phyloP scores from a whole-genome alignment of 2,329 filamentous ascomycete species.

The Colletotrichum musicola region DNA sequence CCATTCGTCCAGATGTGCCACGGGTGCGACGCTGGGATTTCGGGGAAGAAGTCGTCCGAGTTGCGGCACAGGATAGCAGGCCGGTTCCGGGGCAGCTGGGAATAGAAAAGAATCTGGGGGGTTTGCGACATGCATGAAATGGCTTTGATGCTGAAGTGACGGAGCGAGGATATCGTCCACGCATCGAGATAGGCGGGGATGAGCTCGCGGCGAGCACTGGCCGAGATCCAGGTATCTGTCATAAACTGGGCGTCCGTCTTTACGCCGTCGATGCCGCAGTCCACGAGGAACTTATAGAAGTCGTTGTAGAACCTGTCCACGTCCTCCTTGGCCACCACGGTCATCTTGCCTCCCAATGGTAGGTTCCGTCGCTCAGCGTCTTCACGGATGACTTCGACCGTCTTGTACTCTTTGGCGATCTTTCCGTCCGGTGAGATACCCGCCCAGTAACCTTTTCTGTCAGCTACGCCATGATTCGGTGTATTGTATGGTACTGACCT shows the following conservation, averaged over 20 bases:
- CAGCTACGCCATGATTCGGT: constrained; percentile 35
- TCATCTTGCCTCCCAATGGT: constrained; percentile 73
- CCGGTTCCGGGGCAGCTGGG: constrained; percentile 81
- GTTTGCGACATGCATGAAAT: constrained; percentile 97
- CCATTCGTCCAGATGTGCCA: constrained; percentile 98
- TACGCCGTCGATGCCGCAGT: constrained; percentile 83
- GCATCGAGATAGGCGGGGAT: constrained; percentile 85
- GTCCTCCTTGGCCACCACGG: constrained; percentile 80
- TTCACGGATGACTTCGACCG: constrained; percentile 68
- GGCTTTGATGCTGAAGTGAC: constrained; percentile 80
- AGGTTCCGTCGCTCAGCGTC: constrained; percentile 60
- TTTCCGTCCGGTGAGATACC: constrained; percentile 82
- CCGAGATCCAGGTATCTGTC: constrained; percentile 79
- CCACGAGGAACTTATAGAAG: constrained; percentile 86
- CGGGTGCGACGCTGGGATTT: constrained; percentile 82
- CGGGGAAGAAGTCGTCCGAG: constrained; percentile 92
- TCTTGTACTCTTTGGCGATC: constrained; percentile 84
- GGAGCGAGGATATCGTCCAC: constrained; percentile 83
- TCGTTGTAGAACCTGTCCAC: constrained; percentile 85
- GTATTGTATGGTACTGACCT: constrained; percentile 42
- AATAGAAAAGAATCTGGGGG: constrained; percentile 87
- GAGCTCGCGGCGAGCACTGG: constrained; percentile 77
- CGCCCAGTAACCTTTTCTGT: constrained; percentile 81
- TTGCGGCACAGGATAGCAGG: constrained; percentile 84
- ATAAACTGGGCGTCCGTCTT: constrained; percentile 96